Base-by-base conservation (phyloP, 1,284 basidiomycete species). In the Athelia sp. region DNA sequence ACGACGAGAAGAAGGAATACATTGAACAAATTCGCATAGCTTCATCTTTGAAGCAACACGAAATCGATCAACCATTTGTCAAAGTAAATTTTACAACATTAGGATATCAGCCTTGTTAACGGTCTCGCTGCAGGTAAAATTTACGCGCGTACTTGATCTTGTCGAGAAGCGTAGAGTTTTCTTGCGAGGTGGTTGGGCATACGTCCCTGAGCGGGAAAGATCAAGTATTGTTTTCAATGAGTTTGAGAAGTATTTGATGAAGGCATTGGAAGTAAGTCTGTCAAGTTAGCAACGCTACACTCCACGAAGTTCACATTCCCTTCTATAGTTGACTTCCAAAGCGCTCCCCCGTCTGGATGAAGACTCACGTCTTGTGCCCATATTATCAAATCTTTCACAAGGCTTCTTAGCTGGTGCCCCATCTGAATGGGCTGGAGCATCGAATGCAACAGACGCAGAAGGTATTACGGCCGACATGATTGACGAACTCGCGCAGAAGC, bases 261-360 rank as follows among this genome's bases (percentile, higher is more conserved):
- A 78, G 52, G 87, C 88, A 14, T 76, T 99, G 29, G 88, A 96
- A 72, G 91, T 92, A 56, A 52, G 17, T 29, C 40, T n/a, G 1
- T 22, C n/a, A 36, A 22, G 26, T 8, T 13, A 29, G 13, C 13
- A 29, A 29, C 13, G 6, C 26, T 29, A 6, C 13, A 29, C 13
- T 29, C 13, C n/a, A 29, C 47, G 15, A 36, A 53, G 43, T 49
- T 49, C 49, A 50, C 52, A 51, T 46, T 18, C 43, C 35, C 45
- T 45, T 3, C 29, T 42, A 4, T 56, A 94, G 91, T 64, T 82
- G 56, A 98, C 96, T 10, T 87, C 95, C 10, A 90, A 88, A 63
- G 84, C 86, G 21, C 76, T 99, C 3, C 95, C 95, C 1, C 82
- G 93, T n/a, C 74, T 99, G 47, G 96, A 99, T 59, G 96, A 98